Evolutionary conservation across 1,284 basidiomycete genomes (phyloP).

Genomic region (Rhodotorula glutinis): DNA sequence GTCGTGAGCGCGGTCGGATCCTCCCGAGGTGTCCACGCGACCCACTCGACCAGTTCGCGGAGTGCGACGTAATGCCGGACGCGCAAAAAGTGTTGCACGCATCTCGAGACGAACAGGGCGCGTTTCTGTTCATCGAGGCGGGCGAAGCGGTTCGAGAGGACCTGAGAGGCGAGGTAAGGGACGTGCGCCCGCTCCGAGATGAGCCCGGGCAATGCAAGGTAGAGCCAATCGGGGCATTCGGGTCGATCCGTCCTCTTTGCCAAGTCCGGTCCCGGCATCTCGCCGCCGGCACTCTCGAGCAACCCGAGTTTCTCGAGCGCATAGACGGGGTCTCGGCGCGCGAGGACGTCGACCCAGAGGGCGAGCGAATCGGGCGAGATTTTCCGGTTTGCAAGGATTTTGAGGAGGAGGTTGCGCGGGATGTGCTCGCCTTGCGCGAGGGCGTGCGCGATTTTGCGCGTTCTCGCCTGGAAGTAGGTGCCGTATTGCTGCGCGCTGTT

Average conservation of each 20-base stretch:
- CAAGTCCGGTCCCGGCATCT: not conserved
- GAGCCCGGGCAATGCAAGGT: slow-evolving; percentile 34
- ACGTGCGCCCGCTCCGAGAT: slow-evolving; percentile 16
- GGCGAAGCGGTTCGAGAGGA: slow-evolving; percentile 19
- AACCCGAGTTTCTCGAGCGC: slow-evolving; percentile 28
- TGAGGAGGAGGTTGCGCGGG: slow-evolving; percentile 24
- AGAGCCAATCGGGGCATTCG: slow-evolving; percentile 34
- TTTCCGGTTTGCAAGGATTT: slow-evolving; percentile 15
- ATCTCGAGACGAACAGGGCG: slow-evolving; percentile 27
- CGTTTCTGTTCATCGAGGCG: slow-evolving; percentile 20
- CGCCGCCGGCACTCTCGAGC: slow-evolving; percentile 23
- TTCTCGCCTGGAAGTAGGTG: slow-evolving; percentile 14
- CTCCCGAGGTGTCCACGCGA: slow-evolving; percentile 8
- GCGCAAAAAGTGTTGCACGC: slow-evolving; percentile 29
- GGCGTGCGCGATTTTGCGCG: slow-evolving; percentile 22
- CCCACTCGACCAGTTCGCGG: slow-evolving; percentile 33
- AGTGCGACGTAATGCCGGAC: slow-evolving; percentile 33
- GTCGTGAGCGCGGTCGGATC: not conserved
- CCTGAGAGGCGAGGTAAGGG: slow-evolving; percentile 33
- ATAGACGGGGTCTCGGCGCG: slow-evolving; percentile 13
- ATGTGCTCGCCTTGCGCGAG: slow-evolving; percentile 23
- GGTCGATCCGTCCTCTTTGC: not conserved
- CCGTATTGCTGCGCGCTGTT: not conserved
- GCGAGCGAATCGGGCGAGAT: slow-evolving; percentile 14
- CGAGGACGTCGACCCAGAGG: slow-evolving; percentile 28